Base-by-base conservation (phyloP, 345 rosid species). In the Ceriops tagal region DNA sequence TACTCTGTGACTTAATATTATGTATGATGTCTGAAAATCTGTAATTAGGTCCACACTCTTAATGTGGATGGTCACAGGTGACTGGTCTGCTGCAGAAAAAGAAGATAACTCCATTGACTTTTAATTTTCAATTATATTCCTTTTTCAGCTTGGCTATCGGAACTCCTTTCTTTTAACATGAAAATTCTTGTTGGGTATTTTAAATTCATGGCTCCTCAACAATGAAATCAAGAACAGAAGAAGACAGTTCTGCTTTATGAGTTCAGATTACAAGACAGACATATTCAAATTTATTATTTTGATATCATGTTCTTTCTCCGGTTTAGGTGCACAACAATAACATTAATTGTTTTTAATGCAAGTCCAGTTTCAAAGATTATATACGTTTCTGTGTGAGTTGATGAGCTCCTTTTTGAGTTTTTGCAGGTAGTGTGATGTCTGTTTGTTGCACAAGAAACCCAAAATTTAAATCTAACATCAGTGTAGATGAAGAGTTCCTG, bases 371-470 rank as follows among this genome's bases (percentile, higher is more conserved):
- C 53, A 34, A 47, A 53, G 35, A 37, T 61, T 47, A 32, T 55
- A 11, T 65, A 51, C 66, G 67, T 53, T 64, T 21, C 58, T 62
- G 37, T 52, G n/a, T 6, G 51, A 70, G 47, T 53, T 65, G 65
- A 51, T 11, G 26, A 5, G 20, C n/a, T 5, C 5, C 20, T 61
- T 18, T 20, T 20, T 68, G 56, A 69, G 26, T 58, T 68, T 71
- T n/a, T 16, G 3, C 73, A 95, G 99, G 91, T 58, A 81, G 67
- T 30, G 75, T 75, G 77, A 79, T 92, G 96, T 78, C 78, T 32
- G 87, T 88, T 43, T 95, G 99, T 73, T 95, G 99, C 75, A 76
- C 70, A 26, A 83, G 75, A 78, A 91, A 92, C 20, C 72, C 79
- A 0, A 86, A 77, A 0, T 76, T 79, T 57, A 81, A 79, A 72